Base-by-base conservation (phyloP, 2,329 filamentous ascomycete genomes). In the Fusarium hainanense region DNA sequence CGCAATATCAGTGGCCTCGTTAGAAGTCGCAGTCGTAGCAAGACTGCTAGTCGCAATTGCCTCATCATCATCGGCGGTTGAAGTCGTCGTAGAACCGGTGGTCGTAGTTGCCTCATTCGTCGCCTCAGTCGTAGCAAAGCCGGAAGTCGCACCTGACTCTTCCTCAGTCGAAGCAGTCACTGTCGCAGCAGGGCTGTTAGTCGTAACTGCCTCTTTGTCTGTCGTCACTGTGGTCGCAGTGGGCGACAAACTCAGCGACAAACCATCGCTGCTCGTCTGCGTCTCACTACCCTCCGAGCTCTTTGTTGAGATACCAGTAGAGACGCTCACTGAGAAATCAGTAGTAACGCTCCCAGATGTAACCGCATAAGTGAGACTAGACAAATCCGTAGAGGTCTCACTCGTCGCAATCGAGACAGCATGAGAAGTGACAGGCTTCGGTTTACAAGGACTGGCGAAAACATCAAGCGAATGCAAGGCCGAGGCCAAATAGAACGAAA, bases 401-500 rank as follows among this genome's bases (percentile, higher is more conserved):
- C 42, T 48, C n/a, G 42, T 48, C 42, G 18, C 42, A 28, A 20
- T 11, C 1, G 52, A n/a, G 5, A 48, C 18, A 21, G 28, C n/a
- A 21, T 1, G 20, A 2, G 30, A 37, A 49, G 60, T 54, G 14
- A 37, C 23, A 30, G 49, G 42, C 18, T 28, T 25, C 1, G 60
- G 54, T 9, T 30, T 25, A 41, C 61, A 65, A 37, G 56, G 46
- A 20, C 34, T 50, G 34, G 63, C 62, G 16, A 41, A 21, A 12
- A 27, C 43, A 21, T 37, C 27, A 30, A 47, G 34, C 30, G 54
- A 58, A 34, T 41, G 34, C 21, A 65, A 48, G 20, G 52, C 20
- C 30, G 41, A 46, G 18, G 61, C 50, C 11, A 58, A 16, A 20
- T 34, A 55, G 14, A 67, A 44, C 55, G 63, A 67, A 37, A 48